These are phyloP conservation scores for Miscanthus lutarioriparius DNA, from an alignment of 176 grass and related monocot genomes.

Conservation along the genomic window DNA sequence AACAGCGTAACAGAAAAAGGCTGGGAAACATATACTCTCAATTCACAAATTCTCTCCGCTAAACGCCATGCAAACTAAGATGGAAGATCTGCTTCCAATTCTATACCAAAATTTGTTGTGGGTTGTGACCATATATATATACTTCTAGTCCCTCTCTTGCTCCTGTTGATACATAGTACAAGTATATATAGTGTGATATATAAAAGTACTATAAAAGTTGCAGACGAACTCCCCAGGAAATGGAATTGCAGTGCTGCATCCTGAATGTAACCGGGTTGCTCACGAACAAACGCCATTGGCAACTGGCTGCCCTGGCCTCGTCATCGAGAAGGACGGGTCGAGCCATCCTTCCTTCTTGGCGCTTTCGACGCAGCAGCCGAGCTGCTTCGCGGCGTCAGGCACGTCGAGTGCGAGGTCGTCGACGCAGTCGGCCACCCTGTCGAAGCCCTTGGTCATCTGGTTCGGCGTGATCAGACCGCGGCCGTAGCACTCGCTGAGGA, in stretches of 20 bases:
- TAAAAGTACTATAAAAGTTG: not conserved
- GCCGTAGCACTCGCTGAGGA: constrained; percentile 68
- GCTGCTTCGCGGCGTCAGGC: constrained; percentile 55
- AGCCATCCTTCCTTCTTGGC: constrained; percentile 70
- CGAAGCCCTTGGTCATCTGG: constrained; percentile 76
- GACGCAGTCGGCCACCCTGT: constrained; percentile 55
- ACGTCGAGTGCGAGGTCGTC: constrained; percentile 82
- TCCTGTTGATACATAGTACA: not conserved
- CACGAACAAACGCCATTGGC: constrained; percentile 33
- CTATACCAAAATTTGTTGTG: constrained; percentile 21
- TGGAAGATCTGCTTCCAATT: constrained; percentile 22
- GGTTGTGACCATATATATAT: not conserved
- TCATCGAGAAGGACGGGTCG: constrained; percentile 37
- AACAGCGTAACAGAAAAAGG: not conserved
- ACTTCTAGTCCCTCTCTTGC: not conserved
- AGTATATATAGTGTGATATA: not conserved
- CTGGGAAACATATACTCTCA: constrained; percentile 31
- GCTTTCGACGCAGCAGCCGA: constrained; percentile 55
- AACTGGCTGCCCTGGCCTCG: constrained; percentile 12
- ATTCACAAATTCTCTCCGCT: constrained; percentile 36
- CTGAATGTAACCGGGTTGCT: constrained; percentile 19
- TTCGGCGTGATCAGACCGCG: constrained; percentile 64
- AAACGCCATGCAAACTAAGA: constrained; percentile 35
- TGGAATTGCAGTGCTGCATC: constrained; percentile 18
- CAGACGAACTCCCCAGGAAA: not conserved